Evolutionary conservation across 805 yeast species (phyloP), one percentile per base, ranked within the genome.

Genomic region (Candida michaelii): DNA sequence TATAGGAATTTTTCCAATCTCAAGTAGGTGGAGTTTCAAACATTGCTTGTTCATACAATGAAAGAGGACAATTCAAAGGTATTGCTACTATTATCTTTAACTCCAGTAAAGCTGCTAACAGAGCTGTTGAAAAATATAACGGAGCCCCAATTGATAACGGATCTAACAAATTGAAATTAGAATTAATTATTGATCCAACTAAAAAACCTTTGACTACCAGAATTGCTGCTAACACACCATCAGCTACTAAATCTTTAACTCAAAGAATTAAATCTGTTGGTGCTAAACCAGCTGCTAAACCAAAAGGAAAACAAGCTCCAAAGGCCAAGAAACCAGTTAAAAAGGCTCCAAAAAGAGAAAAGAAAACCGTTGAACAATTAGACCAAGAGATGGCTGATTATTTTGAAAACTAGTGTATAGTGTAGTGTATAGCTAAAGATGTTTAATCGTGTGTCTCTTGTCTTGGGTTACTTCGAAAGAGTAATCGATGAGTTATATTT

Each of bases 301-400:
- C 27, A 30, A 47, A 21, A 47, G 57, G 46, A 47, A 17, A 50
- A 66, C 13, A 19, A n/a, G 39, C 16, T 19, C 31, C 40, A 11
- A 36, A 25, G 36, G 46, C 48, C 24, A 74, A 77, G 69, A 54
- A 57, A 47, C 58, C 48, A 48, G 32, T 35, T 53, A 27, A 53
- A 68, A 62, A 62, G 51, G 59, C 66, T 36, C 64, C 63, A 37
- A 68, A 66, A 57, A 73, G 63, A 49, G 65, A 63, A 49, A 73
- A 74, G 67, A 89, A 89, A 78, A 82, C 96, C 40, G 75, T 86
- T 50, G 98, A 87, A 65, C 91, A 93, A 69, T 80, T 91, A 61
- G 99, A 93, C 69, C 96, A 90, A 63, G 98, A 91, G 73, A 91
- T 93, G 99, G 85, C 89, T 49, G 98, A 90, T 62, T 91, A 91